Conservation (phyloP, 768 basidiomycete genomes). For the Pleurotus citrinopileatus region DNA sequence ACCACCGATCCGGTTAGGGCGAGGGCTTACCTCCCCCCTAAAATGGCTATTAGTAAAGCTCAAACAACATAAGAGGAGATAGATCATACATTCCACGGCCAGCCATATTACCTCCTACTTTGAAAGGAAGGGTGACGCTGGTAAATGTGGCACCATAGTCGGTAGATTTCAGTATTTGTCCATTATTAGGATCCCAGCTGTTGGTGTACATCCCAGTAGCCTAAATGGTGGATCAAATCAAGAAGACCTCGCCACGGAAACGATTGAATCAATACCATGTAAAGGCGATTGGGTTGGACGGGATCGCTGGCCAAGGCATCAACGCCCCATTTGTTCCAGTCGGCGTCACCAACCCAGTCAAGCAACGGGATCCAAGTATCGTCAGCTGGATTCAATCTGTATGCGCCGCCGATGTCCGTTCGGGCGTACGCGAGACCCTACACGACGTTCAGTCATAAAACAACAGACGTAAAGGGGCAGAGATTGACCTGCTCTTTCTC, state of each 20-base stretch:
- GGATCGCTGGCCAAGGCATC: conserved; percentile 65
- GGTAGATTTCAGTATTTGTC: conserved; percentile 56
- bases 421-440: conserved; percentile 61
- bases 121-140: conserved; percentile 53
- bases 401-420: conserved; percentile 66
- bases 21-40: conserved; percentile 44
- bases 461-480: not conserved
- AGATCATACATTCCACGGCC: conserved; percentile 56
- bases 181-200: conserved; percentile 59
- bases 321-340: conserved; percentile 61
- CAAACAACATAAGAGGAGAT: not conserved
- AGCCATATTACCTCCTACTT: conserved; percentile 68
- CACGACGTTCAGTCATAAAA: not conserved
- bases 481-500: conserved; percentile 39
- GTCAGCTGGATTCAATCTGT: conserved; percentile 52
- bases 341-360: conserved; percentile 44
- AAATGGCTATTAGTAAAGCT: conserved; percentile 3
- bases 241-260: not conserved
- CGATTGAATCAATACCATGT: conserved; percentile 33
- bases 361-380: conserved; percentile 61
- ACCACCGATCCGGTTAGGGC: not conserved
- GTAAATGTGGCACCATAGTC: conserved; percentile 56
- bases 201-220: conserved; percentile 64
- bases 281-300: conserved; percentile 50
- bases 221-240: conserved; percentile 20